Base-by-base conservation (phyloP, 345 rosid species). In the Ceriops tagal region DNA sequence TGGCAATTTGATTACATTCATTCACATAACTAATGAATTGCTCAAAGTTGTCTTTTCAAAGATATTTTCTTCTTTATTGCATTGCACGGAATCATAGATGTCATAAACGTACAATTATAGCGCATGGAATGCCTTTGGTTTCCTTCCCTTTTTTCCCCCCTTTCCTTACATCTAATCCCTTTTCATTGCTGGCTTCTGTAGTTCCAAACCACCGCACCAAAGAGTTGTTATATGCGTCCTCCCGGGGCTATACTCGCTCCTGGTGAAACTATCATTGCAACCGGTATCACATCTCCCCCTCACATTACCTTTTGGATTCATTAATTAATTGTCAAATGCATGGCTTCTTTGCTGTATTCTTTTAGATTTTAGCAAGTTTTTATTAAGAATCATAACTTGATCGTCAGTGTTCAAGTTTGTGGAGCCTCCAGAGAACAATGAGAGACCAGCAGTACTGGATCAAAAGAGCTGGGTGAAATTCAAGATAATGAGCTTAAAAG, bases 151-250 rank as follows among this genome's bases (percentile, higher is more conserved):
- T 22, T 22, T 22, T 22, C 10, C 24, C 3, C 30, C 59, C 11
- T 21, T 10, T 56, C 0, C 16, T 56, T 24, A 56, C 6, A 1
- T 56, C 8, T 21, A 21, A 56, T 56, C 18, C 9, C 5, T 31
- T 24, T 66, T 16, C 1, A 3, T 8, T 51, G 22, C 18, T 22
- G 26, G 10, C 5, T 61, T 39, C 18, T 65, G 32, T 35, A 73
- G 80, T 77, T 77, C 76, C 80, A 77, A 72, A 77, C 80, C 39
- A 77, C 80, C 22, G 76, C 80, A 28, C 80, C 80, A 37, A 77
- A 77, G 73, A 72, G 80, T 30, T 77, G 80, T 53, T 77, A 77
- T 68, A 77, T 77, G 80, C 73, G 80, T 13, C 80, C 80, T 67
- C 80, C 80, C 1, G 80, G 80, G 58, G 80, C 65, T 10, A 77